Base-by-base conservation (phyloP, 2,329 filamentous ascomycete genomes). In the Monilinia aucupariae region DNA sequence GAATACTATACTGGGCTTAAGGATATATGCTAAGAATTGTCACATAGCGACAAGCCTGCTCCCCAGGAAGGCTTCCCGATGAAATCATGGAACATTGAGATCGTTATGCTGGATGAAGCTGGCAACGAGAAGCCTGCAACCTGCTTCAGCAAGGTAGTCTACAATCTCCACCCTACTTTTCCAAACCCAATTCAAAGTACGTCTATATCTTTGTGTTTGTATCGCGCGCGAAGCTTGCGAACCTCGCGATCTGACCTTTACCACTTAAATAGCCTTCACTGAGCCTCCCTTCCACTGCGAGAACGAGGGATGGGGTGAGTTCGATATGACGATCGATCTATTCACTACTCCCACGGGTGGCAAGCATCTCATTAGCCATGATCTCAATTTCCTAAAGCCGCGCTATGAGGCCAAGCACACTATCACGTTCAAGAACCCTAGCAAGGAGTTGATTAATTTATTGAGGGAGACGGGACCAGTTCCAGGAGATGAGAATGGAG, bases 271-370 rank as follows among this genome's bases (percentile, higher is more conserved):
- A 94, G 90, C 85, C 30, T 89, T 96, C 79, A 88, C 87, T 73
- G 87, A 89, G 68, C 85, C 92, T 0, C 94, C 94, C 0, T 99
- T 97, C 79, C 83, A 83, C 68, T 96, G 96, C 76, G 81, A 86
- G 67, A 96, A 99, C 77, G 90, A 97, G 78, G 94, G 94, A 70
- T 99, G 94, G 94, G 94, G 94, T 73, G 94, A 97, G 78, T 99
- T 99, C 75, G 94, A 97, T 75, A 93, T 99, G 86, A 82, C 81
- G 54, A 94, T 97, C 72, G 85, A 90, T 66, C 83, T 96, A 70
- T 89, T 87, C 73, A 90, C 89, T 50, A 86, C 89, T 37, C 91
- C 94, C 77, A 97, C 97, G 81, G 88, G 85, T 63, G 85, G 88
- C 64, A 93, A 96, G 73, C 85, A 91, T 72, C 81, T 84, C 17